These are phyloP conservation scores for Penicillium sp. DNA, from an alignment of 2,329 filamentous ascomycete genomes.

Conservation along the genomic window DNA sequence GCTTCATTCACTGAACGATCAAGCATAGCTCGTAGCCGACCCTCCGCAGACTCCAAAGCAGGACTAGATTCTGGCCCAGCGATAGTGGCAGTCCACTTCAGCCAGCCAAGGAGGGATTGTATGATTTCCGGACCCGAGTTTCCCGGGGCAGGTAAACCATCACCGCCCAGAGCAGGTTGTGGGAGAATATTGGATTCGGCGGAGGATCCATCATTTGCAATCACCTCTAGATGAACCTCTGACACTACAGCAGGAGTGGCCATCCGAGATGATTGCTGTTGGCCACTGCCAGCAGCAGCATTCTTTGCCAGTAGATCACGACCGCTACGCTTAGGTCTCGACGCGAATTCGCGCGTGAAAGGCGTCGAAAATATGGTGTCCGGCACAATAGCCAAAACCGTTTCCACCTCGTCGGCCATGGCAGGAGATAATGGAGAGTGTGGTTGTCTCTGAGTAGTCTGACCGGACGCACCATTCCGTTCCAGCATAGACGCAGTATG, in stretches of 20 bases:
- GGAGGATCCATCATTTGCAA: constrained; percentile 22
- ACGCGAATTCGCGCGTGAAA: constrained; percentile 29
- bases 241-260: constrained; percentile 40
- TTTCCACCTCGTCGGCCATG: background rate
- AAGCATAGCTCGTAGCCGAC: constrained; percentile 37
- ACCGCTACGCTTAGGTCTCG: constrained; percentile 26
- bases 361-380: constrained; percentile 4
- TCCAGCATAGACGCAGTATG: constrained; percentile 23
- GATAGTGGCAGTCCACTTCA: constrained; percentile 28
- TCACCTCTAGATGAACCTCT: constrained; percentile 39
- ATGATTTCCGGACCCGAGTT: constrained; percentile 25
- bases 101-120: constrained; percentile 37
- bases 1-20: constrained; percentile 17
- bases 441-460: constrained; percentile 11
- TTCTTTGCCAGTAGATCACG: constrained; percentile 32
- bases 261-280: constrained; percentile 23
- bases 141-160: constrained; percentile 13
- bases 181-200: background rate
- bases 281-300: constrained; percentile 4
- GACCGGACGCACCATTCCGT: constrained; percentile 9
- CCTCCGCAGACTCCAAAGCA: constrained; percentile 36
- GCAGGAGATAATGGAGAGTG: constrained; percentile 11
- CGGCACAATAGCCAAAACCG: constrained; percentile 1
- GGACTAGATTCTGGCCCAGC: constrained; percentile 16
- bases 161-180: background rate